These are phyloP conservation scores for Boletellus ananiceps DNA, from an alignment of 768 basidiomycete species.

Conservation along the genomic window DNA sequence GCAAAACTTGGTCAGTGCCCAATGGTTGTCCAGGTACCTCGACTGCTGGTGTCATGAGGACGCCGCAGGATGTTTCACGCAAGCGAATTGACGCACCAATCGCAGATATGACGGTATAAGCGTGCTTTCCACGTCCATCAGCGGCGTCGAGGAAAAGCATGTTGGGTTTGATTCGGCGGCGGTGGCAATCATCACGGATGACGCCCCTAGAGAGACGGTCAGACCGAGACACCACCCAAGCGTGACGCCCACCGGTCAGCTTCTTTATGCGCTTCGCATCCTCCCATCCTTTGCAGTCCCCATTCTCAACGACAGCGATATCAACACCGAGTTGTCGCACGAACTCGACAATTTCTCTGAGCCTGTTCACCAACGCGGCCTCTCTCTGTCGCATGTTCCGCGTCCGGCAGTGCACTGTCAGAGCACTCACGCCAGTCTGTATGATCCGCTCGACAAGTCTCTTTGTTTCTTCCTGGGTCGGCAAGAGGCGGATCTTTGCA, in stretches of 20 bases:
- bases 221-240: background rate
- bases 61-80: background rate
- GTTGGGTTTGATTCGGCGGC: conserved; percentile 92
- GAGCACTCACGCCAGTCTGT: conserved; percentile 77
- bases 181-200: conserved; percentile 95
- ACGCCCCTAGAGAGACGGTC: conserved; percentile 48
- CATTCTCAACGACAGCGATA: conserved; percentile 91
- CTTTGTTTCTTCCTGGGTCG: conserved; percentile 82
- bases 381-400: conserved; percentile 85
- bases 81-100: conserved; percentile 42
- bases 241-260: conserved; percentile 56
- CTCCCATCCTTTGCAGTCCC: conserved; percentile 78
- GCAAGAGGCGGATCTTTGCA: conserved; percentile 88
- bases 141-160: conserved; percentile 69
- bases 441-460: conserved; percentile 86
- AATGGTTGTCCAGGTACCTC: conserved; percentile 74
- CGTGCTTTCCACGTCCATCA: conserved; percentile 62
- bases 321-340: conserved; percentile 69
- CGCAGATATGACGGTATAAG: conserved; percentile 72
- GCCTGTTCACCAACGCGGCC: conserved; percentile 67
- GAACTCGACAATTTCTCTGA: conserved; percentile 83
- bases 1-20: conserved; percentile 85
- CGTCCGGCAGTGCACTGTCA: conserved; percentile 96
- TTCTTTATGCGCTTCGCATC: conserved; percentile 73
- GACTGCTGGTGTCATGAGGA: conserved; percentile 39